Conservation (phyloP, 1,139 yeast species). For the Yamadazyma friedrichii region DNA sequence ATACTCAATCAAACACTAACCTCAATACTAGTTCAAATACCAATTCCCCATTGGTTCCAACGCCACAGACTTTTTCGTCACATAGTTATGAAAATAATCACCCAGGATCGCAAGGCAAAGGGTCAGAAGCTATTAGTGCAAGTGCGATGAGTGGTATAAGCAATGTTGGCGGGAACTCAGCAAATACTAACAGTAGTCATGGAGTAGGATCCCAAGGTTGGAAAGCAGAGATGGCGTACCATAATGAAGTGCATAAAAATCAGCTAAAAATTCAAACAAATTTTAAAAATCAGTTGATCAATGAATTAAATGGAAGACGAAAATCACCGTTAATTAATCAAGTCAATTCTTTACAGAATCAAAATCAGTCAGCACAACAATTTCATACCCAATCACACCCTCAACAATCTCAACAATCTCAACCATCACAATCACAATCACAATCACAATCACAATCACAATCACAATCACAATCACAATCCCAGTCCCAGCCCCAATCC, state of each 20-base stretch:
- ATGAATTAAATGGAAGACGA: conserved; percentile 15
- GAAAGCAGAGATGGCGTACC: conserved; percentile 11
- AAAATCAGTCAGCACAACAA: neutral
- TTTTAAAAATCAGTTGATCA: conserved; percentile 12
- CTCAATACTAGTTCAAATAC: neutral
- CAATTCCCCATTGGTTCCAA: neutral
- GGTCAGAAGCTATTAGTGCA: neutral
- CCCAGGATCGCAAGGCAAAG: no score
- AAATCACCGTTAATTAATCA: conserved; percentile 13
- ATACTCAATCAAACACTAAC: conserved; percentile 1
- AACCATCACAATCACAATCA: neutral
- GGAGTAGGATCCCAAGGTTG: conserved; percentile 4
- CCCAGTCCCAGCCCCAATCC: no score
- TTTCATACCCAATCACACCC: neutral
- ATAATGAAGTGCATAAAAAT: conserved; percentile 16
- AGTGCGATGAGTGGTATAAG: neutral
- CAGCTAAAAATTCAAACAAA: conserved; percentile 11
- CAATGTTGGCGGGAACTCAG: neutral
- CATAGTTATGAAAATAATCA: neutral
- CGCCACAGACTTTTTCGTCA: conserved; percentile 1
- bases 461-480: no score
- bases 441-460: neutral
- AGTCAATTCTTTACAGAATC: conserved; percentile 1
- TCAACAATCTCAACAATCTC: neutral
- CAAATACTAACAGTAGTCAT: neutral